Evolutionary conservation across 371 early-diverging fungal species (phyloP).

Genomic region (Apophysomyces elegans): DNA sequence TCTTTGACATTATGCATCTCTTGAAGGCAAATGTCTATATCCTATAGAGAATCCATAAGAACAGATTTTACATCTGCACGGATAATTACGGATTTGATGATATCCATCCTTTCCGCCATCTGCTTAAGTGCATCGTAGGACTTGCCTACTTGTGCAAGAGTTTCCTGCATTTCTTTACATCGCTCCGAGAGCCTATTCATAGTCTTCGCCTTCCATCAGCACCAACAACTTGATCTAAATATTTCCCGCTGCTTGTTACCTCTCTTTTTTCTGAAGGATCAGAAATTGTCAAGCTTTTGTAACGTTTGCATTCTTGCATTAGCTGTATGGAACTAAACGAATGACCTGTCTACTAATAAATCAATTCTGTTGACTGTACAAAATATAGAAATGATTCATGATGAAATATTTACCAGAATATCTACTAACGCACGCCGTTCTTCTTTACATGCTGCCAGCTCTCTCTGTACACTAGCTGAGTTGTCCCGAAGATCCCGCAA

Average conservation of each 20-base stretch:
- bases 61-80: background rate
- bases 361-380: too few relatives aligned
- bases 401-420: conserved; percentile 8
- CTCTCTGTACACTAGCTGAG: conserved; percentile 10
- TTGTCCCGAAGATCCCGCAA: conserved; percentile 15
- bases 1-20: conserved; percentile 6
- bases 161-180: conserved; percentile 8
- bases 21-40: background rate
- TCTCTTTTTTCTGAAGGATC: conserved; percentile 2
- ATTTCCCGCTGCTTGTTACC: background rate
- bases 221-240: background rate
- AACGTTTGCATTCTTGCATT: conserved; percentile 3
- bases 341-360: background rate
- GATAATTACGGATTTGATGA: background rate
- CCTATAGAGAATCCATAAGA: background rate
- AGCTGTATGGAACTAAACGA: background rate
- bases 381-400: background rate
- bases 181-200: background rate
- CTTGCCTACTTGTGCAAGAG: background rate
- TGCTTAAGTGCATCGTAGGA: background rate
- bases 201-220: background rate
- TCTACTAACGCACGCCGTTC: conserved; percentile 17
- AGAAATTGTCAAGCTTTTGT: background rate
- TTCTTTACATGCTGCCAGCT: conserved; percentile 19
- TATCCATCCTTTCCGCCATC: background rate